Conservation (phyloP, 75 land plant species). For the Cunninghamia lanceolata region DNA sequence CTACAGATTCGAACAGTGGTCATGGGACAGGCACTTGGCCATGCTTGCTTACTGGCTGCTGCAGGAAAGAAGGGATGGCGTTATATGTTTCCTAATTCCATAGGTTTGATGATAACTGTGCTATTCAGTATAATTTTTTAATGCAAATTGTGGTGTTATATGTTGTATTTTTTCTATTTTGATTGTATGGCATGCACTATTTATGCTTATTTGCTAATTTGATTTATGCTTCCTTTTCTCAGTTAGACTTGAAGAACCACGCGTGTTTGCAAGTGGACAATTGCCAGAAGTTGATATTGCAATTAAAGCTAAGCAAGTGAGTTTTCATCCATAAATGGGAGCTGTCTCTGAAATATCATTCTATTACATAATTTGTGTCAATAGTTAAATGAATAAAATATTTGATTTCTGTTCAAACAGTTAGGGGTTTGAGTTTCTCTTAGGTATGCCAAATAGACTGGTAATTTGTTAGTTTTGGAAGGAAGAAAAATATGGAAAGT, state of each 20-base stretch:
- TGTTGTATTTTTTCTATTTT: not conserved
- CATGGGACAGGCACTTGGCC: constrained; percentile 93
- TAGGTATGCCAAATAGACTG: too few relatives aligned
- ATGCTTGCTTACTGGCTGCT: constrained; percentile 87
- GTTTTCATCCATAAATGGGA: constrained; percentile 4
- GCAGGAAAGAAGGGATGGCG: constrained; percentile 91
- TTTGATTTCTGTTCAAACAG: not conserved
- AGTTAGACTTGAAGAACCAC: constrained; percentile 98
- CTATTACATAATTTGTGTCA: not conserved
- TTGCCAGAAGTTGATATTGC: constrained; percentile 94
- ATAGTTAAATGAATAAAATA: not conserved
- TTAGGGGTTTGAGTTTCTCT: not conserved
- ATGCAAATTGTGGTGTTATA: not conserved
- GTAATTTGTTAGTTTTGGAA: too few relatives aligned
- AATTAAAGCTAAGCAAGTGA: constrained; percentile 86
- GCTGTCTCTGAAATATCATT: not conserved
- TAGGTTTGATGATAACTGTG: constrained; percentile 43
- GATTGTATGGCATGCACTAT: not conserved
- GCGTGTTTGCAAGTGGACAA: constrained; percentile 84
- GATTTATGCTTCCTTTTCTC: constrained; percentile 20
- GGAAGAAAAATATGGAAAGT: not conserved
- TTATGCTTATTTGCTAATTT: not conserved
- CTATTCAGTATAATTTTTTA: not conserved
- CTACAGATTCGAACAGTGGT: constrained; percentile 82
- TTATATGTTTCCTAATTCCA: constrained; percentile 89